Conservation (phyloP, 2,329 filamentous ascomycete genomes). For the Fusarium abutilonis region DNA sequence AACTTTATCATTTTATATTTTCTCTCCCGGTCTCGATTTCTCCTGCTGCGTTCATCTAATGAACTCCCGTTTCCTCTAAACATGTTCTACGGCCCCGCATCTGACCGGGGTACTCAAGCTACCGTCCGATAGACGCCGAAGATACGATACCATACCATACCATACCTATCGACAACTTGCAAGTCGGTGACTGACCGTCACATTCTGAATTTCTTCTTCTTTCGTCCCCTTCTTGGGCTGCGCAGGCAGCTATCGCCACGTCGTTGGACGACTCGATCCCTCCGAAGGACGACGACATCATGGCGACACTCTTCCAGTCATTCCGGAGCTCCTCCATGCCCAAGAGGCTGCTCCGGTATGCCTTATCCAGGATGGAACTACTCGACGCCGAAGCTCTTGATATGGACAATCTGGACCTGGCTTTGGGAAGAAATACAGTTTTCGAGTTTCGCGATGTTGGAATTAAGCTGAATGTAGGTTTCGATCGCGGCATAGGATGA, state of each 20-base stretch:
- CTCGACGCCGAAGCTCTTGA: slow-evolving; percentile 89
- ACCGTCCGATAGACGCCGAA: slow-evolving; percentile 46
- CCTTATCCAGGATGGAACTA: slow-evolving; percentile 82
- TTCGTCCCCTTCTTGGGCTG: slow-evolving; percentile 20
- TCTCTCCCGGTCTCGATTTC: not conserved
- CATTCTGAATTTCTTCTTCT: slow-evolving; percentile 3
- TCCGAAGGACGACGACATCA: slow-evolving; percentile 51
- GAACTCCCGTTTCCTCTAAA: slow-evolving; percentile 40
- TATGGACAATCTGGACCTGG: slow-evolving; percentile 85
- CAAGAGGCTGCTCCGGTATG: slow-evolving; percentile 89
- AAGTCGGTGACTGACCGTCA: slow-evolving; percentile 14
- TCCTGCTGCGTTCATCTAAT: slow-evolving; percentile 26
- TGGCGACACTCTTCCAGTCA: slow-evolving; percentile 77
- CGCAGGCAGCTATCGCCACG: slow-evolving; percentile 35
- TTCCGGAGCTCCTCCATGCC: slow-evolving; percentile 78
- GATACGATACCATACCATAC: slow-evolving; percentile 22
- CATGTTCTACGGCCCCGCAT: slow-evolving; percentile 51
- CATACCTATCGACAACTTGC: slow-evolving; percentile 18
- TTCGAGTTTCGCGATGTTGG: slow-evolving; percentile 90
- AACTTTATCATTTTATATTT: slow-evolving; percentile 1
- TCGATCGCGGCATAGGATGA: slow-evolving; percentile 9
- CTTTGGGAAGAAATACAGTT: slow-evolving; percentile 81
- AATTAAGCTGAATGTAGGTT: slow-evolving; percentile 75
- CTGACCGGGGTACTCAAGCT: slow-evolving; percentile 48
- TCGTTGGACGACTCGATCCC: slow-evolving; percentile 17